A percentile compares a stretch with the other conserved stretches of the same genome.
phyloP scores from a whole-genome alignment of 805 yeast genomes.

The Blastobotrys robertii region DNA sequence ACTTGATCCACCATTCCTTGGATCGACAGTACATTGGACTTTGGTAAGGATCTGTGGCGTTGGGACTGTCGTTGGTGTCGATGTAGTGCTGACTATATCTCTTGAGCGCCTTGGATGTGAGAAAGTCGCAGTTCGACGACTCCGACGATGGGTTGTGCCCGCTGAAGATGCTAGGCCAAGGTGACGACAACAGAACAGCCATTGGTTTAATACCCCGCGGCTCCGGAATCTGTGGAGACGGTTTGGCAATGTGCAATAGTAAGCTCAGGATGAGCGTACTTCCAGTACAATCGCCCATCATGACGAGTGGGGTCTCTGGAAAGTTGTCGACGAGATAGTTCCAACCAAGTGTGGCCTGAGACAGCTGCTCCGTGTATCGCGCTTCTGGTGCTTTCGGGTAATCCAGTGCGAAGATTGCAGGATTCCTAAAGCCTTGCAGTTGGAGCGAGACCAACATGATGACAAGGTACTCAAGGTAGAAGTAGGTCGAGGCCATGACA shows the following conservation, averaged over 20 bases:
- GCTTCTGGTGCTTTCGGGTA: slow-evolving; percentile 14
- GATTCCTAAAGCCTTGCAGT: slow-evolving; percentile 41
- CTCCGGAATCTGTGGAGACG: slow-evolving; percentile 18
- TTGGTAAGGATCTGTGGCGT: slow-evolving; percentile 19
- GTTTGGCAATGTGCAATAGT: slow-evolving; percentile 31
- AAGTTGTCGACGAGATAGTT: slow-evolving; percentile 17
- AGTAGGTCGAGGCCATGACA: slow-evolving; percentile 26
- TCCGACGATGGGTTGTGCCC: slow-evolving; percentile 9
- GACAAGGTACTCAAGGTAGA: slow-evolving; percentile 37
- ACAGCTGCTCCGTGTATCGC: slow-evolving; percentile 23
- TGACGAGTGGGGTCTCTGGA: slow-evolving; percentile 25
- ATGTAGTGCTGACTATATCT: slow-evolving; percentile 9
- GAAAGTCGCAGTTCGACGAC: slow-evolving; percentile 12
- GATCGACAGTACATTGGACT: slow-evolving; percentile 28
- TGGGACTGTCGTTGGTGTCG: slow-evolving; percentile 10
- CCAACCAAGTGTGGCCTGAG: slow-evolving; percentile 27
- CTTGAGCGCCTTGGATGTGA: slow-evolving; percentile 9
- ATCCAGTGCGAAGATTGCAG: slow-evolving; percentile 35
- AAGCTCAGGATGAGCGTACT: slow-evolving; percentile 34
- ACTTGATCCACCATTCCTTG: slow-evolving; percentile 31
- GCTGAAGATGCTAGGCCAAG: slow-evolving; percentile 16
- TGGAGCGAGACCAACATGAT: slow-evolving; percentile 33
- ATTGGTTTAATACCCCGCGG: slow-evolving; percentile 19
- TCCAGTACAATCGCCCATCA: slow-evolving; percentile 42
- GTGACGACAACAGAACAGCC: slow-evolving; percentile 28